Evolutionary conservation across 1,284 basidiomycete genomes (phyloP), one percentile per base, ranked within the genome.

Genomic region (Melampsora larici-populina): DNA sequence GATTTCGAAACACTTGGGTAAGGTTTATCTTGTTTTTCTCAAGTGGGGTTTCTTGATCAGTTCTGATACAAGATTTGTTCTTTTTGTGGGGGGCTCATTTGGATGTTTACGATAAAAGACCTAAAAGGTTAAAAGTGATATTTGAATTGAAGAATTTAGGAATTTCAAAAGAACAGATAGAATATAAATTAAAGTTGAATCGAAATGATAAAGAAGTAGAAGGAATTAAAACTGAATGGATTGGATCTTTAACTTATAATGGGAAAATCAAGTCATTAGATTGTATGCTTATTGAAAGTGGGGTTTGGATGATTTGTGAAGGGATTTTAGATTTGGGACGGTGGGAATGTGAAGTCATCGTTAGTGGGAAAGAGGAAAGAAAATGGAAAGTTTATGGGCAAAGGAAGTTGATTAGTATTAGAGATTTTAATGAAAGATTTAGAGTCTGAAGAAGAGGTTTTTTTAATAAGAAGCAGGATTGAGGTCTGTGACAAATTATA

Each of bases 81-180:
- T 8, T n/a, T 11, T 46, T n/a, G 15, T 48, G 31, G 43, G 65
- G 40, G 21, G 21, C 3, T 4, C 5, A 58, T 58, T 21, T 31
- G 31, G 8, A 64, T 8, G 13, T 33, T n/a, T 36, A n/a, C n/a
- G n/a, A n/a, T n/a, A n/a, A n/a, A 49, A 77, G 74, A 31, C 74
- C 74, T 1, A 21, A 49, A 18, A 77, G 31, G 8, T 26, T 77
- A 15, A 40, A 51, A 2, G 74, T 77, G 18, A 69, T 24, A 15
- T 62, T 77, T 68, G 58, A 46, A 51, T 29, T 77, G 24, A 62
- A 77, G 43, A 77, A 70, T 58, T 60, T 70, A 33, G 46, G 66
- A 60, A 77, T 55, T 9, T 24, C 29, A 9, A 21, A 40, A 43
- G 21, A 46, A 40, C 11, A 17, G 46, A 58, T 77, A 49, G 31